These are phyloP conservation scores for Biscogniauxia marginata DNA, from an alignment of 2,329 filamentous ascomycete genomes.

Conservation along the genomic window DNA sequence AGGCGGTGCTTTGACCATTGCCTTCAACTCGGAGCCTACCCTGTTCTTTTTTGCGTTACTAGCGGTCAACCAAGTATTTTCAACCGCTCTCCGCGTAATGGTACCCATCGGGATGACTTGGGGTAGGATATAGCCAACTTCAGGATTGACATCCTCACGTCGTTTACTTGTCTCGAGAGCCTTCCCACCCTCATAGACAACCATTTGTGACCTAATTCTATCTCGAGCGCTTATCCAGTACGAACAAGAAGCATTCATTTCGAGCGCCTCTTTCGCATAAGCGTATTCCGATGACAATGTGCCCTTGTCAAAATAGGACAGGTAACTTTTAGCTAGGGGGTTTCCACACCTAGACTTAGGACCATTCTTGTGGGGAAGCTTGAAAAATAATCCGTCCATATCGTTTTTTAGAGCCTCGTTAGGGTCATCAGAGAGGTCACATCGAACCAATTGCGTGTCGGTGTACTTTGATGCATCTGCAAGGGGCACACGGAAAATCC, in stretches of 20 bases:
- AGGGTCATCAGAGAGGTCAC: constrained; percentile 75
- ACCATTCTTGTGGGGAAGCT: constrained; percentile 94
- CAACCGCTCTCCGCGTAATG: constrained; percentile 88
- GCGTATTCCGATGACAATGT: constrained; percentile 81
- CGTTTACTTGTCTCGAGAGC: constrained; percentile 20
- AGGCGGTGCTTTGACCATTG: constrained; percentile 88
- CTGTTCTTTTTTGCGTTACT: constrained; percentile 96
- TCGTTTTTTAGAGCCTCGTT: constrained; percentile 67
- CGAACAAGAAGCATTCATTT: constrained; percentile 98
- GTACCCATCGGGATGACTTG: constrained; percentile 99
- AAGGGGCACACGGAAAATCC: constrained; percentile 79
- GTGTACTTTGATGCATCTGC: constrained; percentile 63
- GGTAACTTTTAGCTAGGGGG: constrained; percentile 87
- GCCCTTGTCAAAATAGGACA: constrained; percentile 87
- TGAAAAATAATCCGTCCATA: constrained; percentile 70
- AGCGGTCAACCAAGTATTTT: constrained; percentile 97
- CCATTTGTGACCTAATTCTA: constrained; percentile 91
- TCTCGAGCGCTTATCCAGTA: constrained; percentile 98
- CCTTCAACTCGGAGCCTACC: constrained; percentile 94
- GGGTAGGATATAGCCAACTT: constrained; percentile 81
- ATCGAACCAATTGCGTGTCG: constrained; percentile 68
- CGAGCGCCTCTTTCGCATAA: constrained; percentile 89
- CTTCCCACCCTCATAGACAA: constrained; percentile 75
- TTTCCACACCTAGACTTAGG: constrained; percentile 79
- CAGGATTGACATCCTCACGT: constrained; percentile 22